Conservation (phyloP, 768 basidiomycete genomes). For the Phylloporus arenicola region DNA sequence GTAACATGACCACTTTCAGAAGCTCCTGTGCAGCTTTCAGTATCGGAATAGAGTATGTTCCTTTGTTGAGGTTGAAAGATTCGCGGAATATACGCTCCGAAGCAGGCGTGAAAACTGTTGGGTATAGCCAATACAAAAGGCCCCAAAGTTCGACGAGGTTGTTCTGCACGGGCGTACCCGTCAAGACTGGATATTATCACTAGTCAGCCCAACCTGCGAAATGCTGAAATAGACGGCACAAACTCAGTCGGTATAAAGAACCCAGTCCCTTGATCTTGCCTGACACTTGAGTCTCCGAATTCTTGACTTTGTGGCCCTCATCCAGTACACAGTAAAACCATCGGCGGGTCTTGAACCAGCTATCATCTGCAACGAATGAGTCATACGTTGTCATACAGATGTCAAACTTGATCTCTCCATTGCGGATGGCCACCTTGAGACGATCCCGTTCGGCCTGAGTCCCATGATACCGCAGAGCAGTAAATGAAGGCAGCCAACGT, state of each 20-base stretch:
- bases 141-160: conserved; percentile 56
- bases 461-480: conserved; percentile 59
- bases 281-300: conserved; percentile 50
- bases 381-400: conserved; percentile 71
- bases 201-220: background rate
- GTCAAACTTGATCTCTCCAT: conserved; percentile 33
- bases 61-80: conserved; percentile 50
- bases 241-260: conserved; percentile 53
- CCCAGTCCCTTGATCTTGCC: conserved; percentile 51
- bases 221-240: conserved; percentile 1
- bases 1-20: conserved; percentile 50
- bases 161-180: conserved; percentile 72
- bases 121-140: conserved; percentile 52
- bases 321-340: conserved; percentile 60
- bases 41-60: conserved; percentile 46
- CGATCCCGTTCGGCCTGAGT: conserved; percentile 47
- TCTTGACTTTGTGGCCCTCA: conserved; percentile 72
- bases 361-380: conserved; percentile 48
- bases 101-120: conserved; percentile 43
- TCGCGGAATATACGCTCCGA: conserved; percentile 46
- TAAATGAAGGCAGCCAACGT: conserved; percentile 51
- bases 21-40: conserved; percentile 45
- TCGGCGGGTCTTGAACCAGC: conserved; percentile 54
- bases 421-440: conserved; percentile 42
- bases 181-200: conserved; percentile 42